Percentiles rank a stretch among this genome's conserved stretches.
Evolutionary conservation across 805 yeast species (phyloP).

Genomic region (Sporopachydermia lactativora): DNA sequence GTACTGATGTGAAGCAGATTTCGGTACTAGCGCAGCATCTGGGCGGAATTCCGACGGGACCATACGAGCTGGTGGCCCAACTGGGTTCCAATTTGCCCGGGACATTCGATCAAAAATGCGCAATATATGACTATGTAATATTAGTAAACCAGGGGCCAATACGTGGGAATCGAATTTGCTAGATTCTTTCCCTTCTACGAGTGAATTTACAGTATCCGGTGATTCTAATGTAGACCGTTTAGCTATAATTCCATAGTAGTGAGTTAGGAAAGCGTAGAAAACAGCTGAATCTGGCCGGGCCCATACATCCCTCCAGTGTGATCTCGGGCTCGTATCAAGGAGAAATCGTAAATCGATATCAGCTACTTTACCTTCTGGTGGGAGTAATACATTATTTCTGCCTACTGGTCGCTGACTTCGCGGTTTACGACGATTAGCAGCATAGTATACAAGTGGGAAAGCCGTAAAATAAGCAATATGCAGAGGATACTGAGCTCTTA

Average conservation of each 20-base stretch:
- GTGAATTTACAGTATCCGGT: background rate
- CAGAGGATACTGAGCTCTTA: background rate
- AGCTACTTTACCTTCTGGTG: background rate
- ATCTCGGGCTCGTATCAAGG: no score
- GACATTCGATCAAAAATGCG: constrained; percentile 11
- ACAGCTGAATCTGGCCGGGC: constrained; percentile 19
- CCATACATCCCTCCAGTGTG: constrained; percentile 24
- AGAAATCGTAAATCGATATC: constrained; percentile 11
- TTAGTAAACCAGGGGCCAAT: constrained; percentile 18
- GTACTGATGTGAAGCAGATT: background rate
- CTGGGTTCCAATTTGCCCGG: background rate
- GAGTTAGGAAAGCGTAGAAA: constrained; percentile 27
- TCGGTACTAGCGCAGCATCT: background rate
- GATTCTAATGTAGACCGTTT: constrained; percentile 2
- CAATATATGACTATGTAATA: constrained; percentile 15
- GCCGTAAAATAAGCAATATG: background rate
- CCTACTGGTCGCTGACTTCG: background rate
- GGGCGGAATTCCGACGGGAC: background rate
- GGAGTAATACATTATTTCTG: background rate
- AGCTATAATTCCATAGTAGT: constrained; percentile 21
- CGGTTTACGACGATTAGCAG: background rate
- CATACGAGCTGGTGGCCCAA: background rate
- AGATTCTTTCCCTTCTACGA: background rate
- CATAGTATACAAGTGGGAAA: background rate
- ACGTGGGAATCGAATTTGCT: background rate